Base-by-base conservation (phyloP, 257 asterid species). In the Mentha longifolia region DNA sequence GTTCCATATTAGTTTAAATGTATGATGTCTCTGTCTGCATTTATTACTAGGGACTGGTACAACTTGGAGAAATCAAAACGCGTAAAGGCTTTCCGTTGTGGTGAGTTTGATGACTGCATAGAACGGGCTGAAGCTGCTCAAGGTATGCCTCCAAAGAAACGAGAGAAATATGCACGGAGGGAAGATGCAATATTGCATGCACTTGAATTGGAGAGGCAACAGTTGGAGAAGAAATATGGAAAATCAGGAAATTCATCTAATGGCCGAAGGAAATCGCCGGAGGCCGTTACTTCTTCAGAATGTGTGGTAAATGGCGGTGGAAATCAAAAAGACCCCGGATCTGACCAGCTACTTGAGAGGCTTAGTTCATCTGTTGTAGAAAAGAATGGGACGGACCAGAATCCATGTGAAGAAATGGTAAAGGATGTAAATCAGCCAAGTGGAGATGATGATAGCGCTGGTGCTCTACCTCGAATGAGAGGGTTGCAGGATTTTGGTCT, bases 141-240 rank as follows among this genome's bases (percentile, higher is more conserved):
- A 76, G 95, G 95, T 22, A 85, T 92, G 95, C 98, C 98, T 79
- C 97, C 96, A 31, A 95, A 92, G 87, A 95, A 92, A 79, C 87
- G 99, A 83, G 99, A 92, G 84, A 95, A 95, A 82, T 95, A 95
- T 81, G 99, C 99, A 4, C 97, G 98, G 51, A 80, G 97, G 17
- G 99, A 95, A 84, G 98, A 95, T 87, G 99, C 99, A 7, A 95
- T 95, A 73, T 82, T 95, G 79, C 99, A 95, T 85, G 99, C 99
- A 71, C 92, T 95, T 84, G 98, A 89, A 70, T 82, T 95, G 72
- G 99, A 95, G 88, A 92, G 82, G 76, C 89, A 85, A 71, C 67
- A 85, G 73, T 50, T 87, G 82, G 95, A 79, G 79, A 91, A 86
- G 70, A 91, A 79, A 78, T 78, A 79, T 87, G 98, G 92, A 67